Conservation (phyloP, 2,329 filamentous ascomycete species). For the Aureobasidium lini region DNA sequence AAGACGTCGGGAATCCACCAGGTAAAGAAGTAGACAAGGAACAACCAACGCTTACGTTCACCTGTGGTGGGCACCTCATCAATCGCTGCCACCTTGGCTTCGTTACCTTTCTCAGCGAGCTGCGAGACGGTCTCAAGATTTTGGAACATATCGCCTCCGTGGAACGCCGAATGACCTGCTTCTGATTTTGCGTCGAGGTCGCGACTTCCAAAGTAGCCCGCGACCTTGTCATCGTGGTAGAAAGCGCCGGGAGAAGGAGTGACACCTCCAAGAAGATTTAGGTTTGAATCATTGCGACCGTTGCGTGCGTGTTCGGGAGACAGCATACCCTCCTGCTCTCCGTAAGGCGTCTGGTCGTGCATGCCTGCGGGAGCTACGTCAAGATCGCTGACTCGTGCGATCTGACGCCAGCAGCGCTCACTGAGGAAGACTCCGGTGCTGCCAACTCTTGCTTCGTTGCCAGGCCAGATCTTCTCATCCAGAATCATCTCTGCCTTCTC, state of each 20-base stretch:
- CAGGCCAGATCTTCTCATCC: slow-evolving; percentile 85
- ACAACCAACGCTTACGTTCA: slow-evolving; percentile 85
- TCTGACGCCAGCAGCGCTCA: slow-evolving; percentile 89
- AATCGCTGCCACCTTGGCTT: slow-evolving; percentile 82
- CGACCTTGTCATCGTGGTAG: slow-evolving; percentile 67
- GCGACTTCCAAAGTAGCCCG: slow-evolving; percentile 71
- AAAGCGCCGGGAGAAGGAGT: slow-evolving; percentile 49
- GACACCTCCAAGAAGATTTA: slow-evolving; percentile 44
- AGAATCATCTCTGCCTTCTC: slow-evolving; percentile 90
- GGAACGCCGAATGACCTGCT: slow-evolving; percentile 82
- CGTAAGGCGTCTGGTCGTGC: slow-evolving; percentile 48
- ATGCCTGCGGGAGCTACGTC: slow-evolving; percentile 50
- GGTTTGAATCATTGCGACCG: slow-evolving; percentile 53
- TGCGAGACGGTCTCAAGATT: slow-evolving; percentile 90
- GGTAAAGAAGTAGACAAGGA: slow-evolving; percentile 73
- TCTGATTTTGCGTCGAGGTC: slow-evolving; percentile 84
- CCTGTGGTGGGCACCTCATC: slow-evolving; percentile 72
- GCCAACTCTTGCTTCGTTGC: slow-evolving; percentile 82
- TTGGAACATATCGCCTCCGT: slow-evolving; percentile 94
- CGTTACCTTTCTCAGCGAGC: slow-evolving; percentile 90
- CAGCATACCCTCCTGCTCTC: slow-evolving; percentile 51
- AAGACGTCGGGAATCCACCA: slow-evolving; percentile 81
- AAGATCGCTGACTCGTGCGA: slow-evolving; percentile 65
- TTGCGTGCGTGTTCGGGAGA: slow-evolving; percentile 43
- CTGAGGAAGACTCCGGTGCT: slow-evolving; percentile 93